Evolutionary conservation across 2,329 filamentous ascomycete genomes (phyloP), one percentile per base, ranked within the genome.

Genomic region (Aureobasidium sp.): DNA sequence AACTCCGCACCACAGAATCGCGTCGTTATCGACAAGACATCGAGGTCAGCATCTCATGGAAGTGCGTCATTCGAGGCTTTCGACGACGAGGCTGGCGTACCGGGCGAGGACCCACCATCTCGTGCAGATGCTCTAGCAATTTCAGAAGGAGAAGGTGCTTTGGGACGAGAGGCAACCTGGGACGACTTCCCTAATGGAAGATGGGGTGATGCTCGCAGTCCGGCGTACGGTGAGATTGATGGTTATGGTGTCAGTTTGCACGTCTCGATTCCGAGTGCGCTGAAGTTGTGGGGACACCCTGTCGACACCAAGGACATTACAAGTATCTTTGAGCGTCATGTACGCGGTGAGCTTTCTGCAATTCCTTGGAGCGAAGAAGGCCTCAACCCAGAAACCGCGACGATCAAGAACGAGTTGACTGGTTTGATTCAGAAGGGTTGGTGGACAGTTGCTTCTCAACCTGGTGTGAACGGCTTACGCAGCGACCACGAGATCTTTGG

Each of bases 191-290:
- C 93, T 66, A 97, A 97, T 78, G 94, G 93, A 32, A 85, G 93
- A 61, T 97, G 93, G 86, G 93, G 93, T 72, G 93, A 97, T 70
- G 90, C 92, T 5, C 85, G 93, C 59, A 96, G 92, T 2, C 92
- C 92, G 37, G 93, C 93, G 0, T 97, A 96, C 72, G 93, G 93
- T 69, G 92, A 97, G 74, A 97, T 97, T 63, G 92, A 97, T 71
- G 93, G 93, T n/a, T 97, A 97, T 72, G 94, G 94, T 12, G 92
- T 95, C n/a, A 94, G 88, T 62, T 80, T 99, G 43, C 94, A 97
- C 77, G 90, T 97, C 72, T 90, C 89, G 0, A 85, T 90, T n/a
- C 83, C 87, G 2, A 87, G 92, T 71, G 94, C 94, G 13, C 84
- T 93, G 66, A 82, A 84, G 66, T 81, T 96, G 36, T 99, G 94